Percentiles rank a stretch among this genome's conserved stretches.
These are phyloP conservation scores for Colletotrichum tofieldiae DNA, from an alignment of 2,329 filamentous ascomycete species.

Conservation along the genomic window DNA sequence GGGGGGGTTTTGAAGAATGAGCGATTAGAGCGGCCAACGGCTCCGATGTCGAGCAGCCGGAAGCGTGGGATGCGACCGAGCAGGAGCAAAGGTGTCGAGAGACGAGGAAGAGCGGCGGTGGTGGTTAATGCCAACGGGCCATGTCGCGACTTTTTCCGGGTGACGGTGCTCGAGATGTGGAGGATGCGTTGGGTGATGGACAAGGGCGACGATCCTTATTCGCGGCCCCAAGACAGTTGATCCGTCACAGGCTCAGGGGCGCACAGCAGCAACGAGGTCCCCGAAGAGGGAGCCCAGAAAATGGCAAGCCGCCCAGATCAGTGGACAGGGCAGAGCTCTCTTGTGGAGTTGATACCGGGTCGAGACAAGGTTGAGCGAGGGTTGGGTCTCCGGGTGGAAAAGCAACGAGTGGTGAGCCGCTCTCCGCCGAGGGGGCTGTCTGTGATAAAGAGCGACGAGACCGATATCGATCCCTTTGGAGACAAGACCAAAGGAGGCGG, in stretches of 20 bases:
- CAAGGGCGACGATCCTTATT: slow-evolving; percentile 43
- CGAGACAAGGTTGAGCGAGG: slow-evolving; percentile 20
- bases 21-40: slow-evolving; percentile 25
- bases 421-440: slow-evolving; percentile 19
- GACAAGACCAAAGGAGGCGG: slow-evolving; percentile 19
- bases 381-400: slow-evolving; percentile 22
- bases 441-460: slow-evolving; percentile 38
- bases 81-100: slow-evolving; percentile 26
- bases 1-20: slow-evolving; percentile 6
- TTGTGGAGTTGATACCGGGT: slow-evolving; percentile 31
- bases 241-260: slow-evolving; percentile 36
- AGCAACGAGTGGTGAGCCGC: slow-evolving; percentile 35
- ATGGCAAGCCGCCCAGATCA: slow-evolving; percentile 6
- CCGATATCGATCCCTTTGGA: slow-evolving; percentile 34
- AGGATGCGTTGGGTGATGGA: slow-evolving; percentile 31
- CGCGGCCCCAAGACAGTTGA: slow-evolving; percentile 40
- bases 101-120: slow-evolving; percentile 30
- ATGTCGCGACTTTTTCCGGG: slow-evolving; percentile 40
- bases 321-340: slow-evolving; percentile 20
- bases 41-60: slow-evolving; percentile 26
- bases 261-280: slow-evolving; percentile 20
- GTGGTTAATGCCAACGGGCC: slow-evolving; percentile 41
- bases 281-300: slow-evolving; percentile 32
- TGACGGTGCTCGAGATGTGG: slow-evolving; percentile 32
- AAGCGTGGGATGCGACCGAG: slow-evolving; percentile 30